Percentiles rank a stretch among this genome's conserved stretches.
Conservation (phyloP, 176 grass and related monocot species). For the Metroxylon sagu region DNA sequence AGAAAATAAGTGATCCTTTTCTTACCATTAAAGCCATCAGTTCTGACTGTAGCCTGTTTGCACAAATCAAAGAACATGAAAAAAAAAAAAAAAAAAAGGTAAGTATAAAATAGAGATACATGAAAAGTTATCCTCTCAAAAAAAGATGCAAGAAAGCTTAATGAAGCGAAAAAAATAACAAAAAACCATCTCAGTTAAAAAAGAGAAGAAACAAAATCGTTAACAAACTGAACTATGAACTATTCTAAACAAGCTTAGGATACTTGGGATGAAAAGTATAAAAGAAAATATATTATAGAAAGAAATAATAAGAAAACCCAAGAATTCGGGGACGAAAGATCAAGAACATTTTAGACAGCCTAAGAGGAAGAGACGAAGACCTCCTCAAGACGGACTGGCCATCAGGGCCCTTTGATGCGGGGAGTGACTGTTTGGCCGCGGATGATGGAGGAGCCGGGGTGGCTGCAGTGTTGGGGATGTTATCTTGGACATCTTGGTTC, state of each 20-base stretch:
- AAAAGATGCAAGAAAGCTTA: no score
- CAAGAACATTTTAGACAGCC: no score
- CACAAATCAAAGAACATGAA: not conserved
- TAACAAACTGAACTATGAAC: no score
- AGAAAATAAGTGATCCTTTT: not conserved
- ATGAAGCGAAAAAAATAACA: no score
- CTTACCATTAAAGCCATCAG: conserved; percentile 89
- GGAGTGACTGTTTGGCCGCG: conserved; percentile 32
- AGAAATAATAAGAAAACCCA: no score
- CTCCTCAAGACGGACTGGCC: conserved; percentile 67
- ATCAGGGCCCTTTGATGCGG: conserved; percentile 36
- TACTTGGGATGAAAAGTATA: no score
- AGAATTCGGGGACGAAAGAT: no score
- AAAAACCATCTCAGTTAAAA: no score
- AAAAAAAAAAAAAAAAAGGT: not conserved
- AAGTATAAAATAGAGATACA: not conserved
- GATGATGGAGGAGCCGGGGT: not conserved
- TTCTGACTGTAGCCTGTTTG: conserved; percentile 74
- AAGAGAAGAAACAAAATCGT: no score
- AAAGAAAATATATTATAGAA: no score
- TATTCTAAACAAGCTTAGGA: no score
- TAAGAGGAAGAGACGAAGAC: not conserved
- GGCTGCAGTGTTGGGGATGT: conserved; percentile 34
- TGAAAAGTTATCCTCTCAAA: no score
- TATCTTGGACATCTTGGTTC: conserved; percentile 64